Evolutionary conservation across 139 green algal species (phyloP), one percentile per base, ranked within the genome.

Genomic region (Ostreobium quekettii): DNA sequence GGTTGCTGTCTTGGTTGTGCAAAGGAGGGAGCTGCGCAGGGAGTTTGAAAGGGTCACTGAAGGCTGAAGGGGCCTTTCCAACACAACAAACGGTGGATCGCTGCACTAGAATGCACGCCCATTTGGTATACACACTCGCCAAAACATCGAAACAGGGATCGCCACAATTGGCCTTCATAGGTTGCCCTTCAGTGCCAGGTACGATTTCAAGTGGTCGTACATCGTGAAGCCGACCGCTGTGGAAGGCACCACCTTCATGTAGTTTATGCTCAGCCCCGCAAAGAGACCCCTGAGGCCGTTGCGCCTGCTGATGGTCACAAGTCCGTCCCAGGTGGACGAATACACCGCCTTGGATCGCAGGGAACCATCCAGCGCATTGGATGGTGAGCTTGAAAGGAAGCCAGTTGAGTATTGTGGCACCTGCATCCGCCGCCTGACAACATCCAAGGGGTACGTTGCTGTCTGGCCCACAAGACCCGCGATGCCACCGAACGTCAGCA

Each of bases 171-270:
- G n/a, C n/a, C n/a, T n/a, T 84, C 70, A 88, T 60, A 85, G 29
- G 53, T 85, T 73, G 22, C 64, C 58, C 2, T 76, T 62, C 36
- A 94, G 64, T 1, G 48, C 81, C 28, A 95, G 67, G 8, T 80
- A 83, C 0, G 24, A 31, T 62, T 95, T 96, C 26, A 88, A 15
- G 3, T 39, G 65, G 59, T 96, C 91, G 66, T 96, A 97, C 3
- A 90, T 33, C 0, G 88, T 91, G 75, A 97, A 97, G 0, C 91
- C 91, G 49, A 97, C 88, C 11, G 91, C 91, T 26, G 94, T 96
- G 7, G 83, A 89, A 1, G 91, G 91, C 28, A 95, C 82, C 22
- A 95, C 91, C 73, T 97, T 97, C 19, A 97, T 67, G 77, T 95
- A 97, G 64, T 97, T 97, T 47, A 97, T 86, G 38, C 67, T 85